These are phyloP conservation scores for Cladophialophora chaetospira DNA, from an alignment of 2,329 filamentous ascomycete species.

Conservation along the genomic window DNA sequence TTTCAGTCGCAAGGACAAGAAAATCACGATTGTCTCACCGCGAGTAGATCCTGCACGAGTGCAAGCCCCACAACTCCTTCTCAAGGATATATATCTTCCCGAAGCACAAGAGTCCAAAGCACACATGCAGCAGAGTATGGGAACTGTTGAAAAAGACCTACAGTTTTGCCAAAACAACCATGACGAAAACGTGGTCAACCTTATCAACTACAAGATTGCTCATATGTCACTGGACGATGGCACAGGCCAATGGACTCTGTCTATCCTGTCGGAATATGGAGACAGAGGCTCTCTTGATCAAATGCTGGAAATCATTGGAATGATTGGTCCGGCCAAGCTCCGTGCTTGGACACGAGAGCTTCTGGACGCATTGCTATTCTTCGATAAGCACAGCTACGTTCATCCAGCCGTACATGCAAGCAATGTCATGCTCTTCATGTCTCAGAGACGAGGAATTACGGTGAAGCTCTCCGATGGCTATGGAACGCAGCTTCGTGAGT, in stretches of 20 bases:
- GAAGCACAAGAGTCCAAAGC: slow-evolving; percentile 60
- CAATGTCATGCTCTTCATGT: slow-evolving; percentile 77
- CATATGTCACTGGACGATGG: slow-evolving; percentile 45
- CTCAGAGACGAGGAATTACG: slow-evolving; percentile 65
- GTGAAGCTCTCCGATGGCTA: slow-evolving; percentile 72
- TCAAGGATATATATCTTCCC: slow-evolving; percentile 70
- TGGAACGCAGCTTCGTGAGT: slow-evolving; percentile 47
- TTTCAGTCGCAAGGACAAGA: slow-evolving; percentile 65
- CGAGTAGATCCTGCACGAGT: slow-evolving; percentile 62
- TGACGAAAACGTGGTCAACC: slow-evolving; percentile 74
- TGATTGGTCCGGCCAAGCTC: slow-evolving; percentile 71
- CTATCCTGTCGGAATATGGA: slow-evolving; percentile 73
- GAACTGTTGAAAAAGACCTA: slow-evolving; percentile 73
- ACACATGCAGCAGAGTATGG: slow-evolving; percentile 73
- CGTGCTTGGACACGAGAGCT: slow-evolving; percentile 91
- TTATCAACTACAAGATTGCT: slow-evolving; percentile 82
- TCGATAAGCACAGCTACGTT: slow-evolving; percentile 80
- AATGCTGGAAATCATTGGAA: slow-evolving; percentile 75
- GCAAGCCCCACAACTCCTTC: slow-evolving; percentile 63
- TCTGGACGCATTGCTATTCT: slow-evolving; percentile 81
- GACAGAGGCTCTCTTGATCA: slow-evolving; percentile 82
- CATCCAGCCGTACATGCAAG: slow-evolving; percentile 80
- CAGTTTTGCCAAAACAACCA: slow-evolving; percentile 73
- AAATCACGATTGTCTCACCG: slow-evolving; percentile 67
- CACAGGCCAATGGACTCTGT: slow-evolving; percentile 66